Percentiles rank a stretch among this genome's conserved stretches.
Conservation (phyloP, 495 filamentous ascomycete species). For the Xylaria longipes region DNA sequence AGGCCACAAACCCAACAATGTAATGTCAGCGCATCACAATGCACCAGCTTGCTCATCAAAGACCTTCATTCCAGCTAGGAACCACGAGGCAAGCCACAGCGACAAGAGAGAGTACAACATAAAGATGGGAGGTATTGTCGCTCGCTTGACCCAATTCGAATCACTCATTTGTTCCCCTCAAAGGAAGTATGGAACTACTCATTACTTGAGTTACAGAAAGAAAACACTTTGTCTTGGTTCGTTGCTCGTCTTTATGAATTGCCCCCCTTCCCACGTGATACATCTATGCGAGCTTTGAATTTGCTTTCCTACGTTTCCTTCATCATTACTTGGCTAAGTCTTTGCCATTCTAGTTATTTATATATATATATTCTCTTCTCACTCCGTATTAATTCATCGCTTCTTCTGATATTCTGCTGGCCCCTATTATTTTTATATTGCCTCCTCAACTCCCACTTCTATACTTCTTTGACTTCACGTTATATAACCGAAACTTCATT, state of each 20-base stretch:
- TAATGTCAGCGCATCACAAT: not conserved
- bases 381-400: not conserved
- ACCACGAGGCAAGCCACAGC: not conserved
- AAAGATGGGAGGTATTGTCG: not conserved
- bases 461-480: not conserved
- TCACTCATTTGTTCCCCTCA: not conserved
- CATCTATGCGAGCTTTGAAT: not conserved
- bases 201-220: not conserved
- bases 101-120: not conserved
- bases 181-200: not conserved
- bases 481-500: not conserved
- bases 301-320: not conserved
- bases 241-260: not conserved
- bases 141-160: not conserved
- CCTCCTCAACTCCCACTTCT: not conserved
- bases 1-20: conserved; percentile 5
- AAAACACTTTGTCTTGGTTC: conserved; percentile 13
- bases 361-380: not conserved
- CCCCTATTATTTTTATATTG: not conserved
- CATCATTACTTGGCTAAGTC: not conserved
- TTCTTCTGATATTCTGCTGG: not conserved
- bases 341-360: not conserved
- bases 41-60: not conserved
- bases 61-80: not conserved
- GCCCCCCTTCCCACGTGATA: not conserved